phyloP scores from a whole-genome alignment of 2,329 filamentous ascomycete species.

The Diaporthe sp. region DNA sequence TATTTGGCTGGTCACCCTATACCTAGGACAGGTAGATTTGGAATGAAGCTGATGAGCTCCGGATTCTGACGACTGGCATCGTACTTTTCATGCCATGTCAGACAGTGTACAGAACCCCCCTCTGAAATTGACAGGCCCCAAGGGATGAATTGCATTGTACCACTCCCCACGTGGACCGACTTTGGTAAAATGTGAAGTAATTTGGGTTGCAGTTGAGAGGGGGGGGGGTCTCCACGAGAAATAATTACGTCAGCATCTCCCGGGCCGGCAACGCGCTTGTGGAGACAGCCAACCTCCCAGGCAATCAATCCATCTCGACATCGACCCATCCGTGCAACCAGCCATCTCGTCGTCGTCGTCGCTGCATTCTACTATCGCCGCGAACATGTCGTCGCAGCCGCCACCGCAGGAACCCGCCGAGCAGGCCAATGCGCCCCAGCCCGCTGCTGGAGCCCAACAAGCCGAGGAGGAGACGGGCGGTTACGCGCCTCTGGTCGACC shows the following conservation, averaged over 20 bases:
- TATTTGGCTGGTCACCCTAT: background rate
- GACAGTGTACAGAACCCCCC: too few species aligned
- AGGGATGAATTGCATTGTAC: background rate
- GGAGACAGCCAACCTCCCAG: background rate
- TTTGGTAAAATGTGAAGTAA: background rate
- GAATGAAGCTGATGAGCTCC: background rate
- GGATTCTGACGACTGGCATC: background rate
- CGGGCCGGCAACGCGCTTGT: background rate
- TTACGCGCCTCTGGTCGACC: conserved; percentile 39
- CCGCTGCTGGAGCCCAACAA: conserved; percentile 35
- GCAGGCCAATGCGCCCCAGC: conserved; percentile 40
- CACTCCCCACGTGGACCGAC: background rate
- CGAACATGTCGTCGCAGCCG: conserved; percentile 44
- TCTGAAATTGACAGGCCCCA: too few species aligned
- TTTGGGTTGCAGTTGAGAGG: background rate
- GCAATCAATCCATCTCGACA: background rate
- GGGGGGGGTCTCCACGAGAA: background rate
- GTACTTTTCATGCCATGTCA: rapidly evolving
- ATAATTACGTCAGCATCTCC: conserved; percentile 27
- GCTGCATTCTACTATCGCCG: conserved; percentile 3
- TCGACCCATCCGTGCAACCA: conserved; percentile 34
- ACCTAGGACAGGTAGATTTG: background rate
- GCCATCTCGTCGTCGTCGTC: background rate
- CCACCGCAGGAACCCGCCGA: conserved; percentile 44
- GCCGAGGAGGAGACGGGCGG: conserved; percentile 31